phyloP scores from a whole-genome alignment of 2,329 filamentous ascomycete genomes.

The Bipolaris bicolor region DNA sequence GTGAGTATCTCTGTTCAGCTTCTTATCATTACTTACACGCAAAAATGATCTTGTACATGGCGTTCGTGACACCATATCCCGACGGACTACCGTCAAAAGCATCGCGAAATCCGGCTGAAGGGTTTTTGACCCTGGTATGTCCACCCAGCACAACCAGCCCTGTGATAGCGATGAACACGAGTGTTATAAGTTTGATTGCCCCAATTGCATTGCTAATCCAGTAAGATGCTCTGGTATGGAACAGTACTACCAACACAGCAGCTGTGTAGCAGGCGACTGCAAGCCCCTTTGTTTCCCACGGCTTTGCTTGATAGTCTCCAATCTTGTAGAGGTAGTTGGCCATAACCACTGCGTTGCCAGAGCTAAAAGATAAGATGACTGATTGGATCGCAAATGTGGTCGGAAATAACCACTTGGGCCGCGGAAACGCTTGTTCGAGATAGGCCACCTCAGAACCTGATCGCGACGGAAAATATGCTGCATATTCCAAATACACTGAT shows the following conservation, averaged over 20 bases:
- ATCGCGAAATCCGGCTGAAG: not conserved
- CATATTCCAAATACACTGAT: conserved; percentile 38
- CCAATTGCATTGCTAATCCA: conserved; percentile 40
- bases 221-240: conserved; percentile 36
- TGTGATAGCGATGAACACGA: conserved; percentile 59
- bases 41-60: conserved; percentile 42
- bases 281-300: conserved; percentile 41
- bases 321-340: conserved; percentile 40
- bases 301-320: conserved; percentile 28
- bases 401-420: conserved; percentile 36
- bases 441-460: conserved; percentile 40
- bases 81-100: not conserved
- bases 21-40: conserved; percentile 22
- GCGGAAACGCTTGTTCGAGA: conserved; percentile 40
- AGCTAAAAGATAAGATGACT: conserved; percentile 38
- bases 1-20: not conserved
- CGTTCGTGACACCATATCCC: conserved; percentile 6
- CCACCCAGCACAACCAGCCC: conserved; percentile 42
- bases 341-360: conserved; percentile 40
- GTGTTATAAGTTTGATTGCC: conserved; percentile 63
- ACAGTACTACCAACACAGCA: conserved; percentile 30
- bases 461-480: conserved; percentile 37
- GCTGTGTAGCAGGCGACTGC: conserved; percentile 35
- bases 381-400: conserved; percentile 40
- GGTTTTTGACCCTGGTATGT: conserved; percentile 1